Evolutionary conservation across 371 early-diverging fungal genomes (phyloP), one percentile per base, ranked within the genome.

Genomic region (Mortierella sp.): DNA sequence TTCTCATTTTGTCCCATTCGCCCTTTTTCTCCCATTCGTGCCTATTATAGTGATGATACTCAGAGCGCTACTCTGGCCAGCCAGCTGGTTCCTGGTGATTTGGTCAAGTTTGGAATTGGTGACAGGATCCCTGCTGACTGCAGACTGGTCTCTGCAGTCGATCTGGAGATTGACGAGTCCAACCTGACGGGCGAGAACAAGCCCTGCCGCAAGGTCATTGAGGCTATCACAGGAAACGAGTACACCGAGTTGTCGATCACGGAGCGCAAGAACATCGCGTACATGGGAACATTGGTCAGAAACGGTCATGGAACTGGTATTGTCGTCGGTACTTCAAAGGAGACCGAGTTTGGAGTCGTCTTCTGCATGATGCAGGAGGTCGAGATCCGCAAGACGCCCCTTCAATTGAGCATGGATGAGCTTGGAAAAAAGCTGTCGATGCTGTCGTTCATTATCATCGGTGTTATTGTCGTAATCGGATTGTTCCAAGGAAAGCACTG

Each of bases 91-190:
- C 95, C 95, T 56, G 98, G 98, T 46, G 98, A 97, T 88, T 87
- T 97, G 21, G 93, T 96, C 63, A 90, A 90, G 68, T 95, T 97
- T 78, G 88, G 91, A 56, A 92, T 94, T 56, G 98, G 98, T n/a
- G 98, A 97, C 88, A 89, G 97, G 70, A 94, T 97, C 54, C 97
- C 98, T 27, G 97, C 98, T 1, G 98, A 97, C 87, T 89, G 96
- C 73, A 91, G 97, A 63, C 80, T 97, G 48, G 87, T 93, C n/a
- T 80, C 93, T 91, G 91, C 94, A 27, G 91, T 94, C 29, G 95
- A 96, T 78, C 88, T 96, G 54, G 95, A 96, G 76, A 92, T 97
- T 74, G 97, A 97, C 84, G 96, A 97, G 88, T 95, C 96, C 14
- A 96, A 93, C 79, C 89, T 98, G 84, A 97, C 97, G 16, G 98